A percentile compares a stretch with the other conserved stretches of the same genome.
Conservation (phyloP, 371 early-diverging fungal genomes). For the Dinochytrium kinnereticum region DNA sequence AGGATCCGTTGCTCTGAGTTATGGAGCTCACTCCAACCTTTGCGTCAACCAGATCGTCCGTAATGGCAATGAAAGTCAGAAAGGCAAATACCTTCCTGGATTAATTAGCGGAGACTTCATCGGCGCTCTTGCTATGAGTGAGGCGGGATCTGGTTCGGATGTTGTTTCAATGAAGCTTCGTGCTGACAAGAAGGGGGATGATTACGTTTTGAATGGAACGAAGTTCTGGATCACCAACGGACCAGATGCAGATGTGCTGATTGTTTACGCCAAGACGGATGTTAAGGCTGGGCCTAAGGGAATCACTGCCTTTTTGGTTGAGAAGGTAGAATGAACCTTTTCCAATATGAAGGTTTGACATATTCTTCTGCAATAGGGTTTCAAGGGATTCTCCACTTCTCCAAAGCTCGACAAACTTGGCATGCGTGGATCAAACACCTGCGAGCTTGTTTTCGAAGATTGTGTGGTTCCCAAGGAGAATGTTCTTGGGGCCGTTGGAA, state of each 20-base stretch:
- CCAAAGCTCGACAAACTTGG: slow-evolving; percentile 96
- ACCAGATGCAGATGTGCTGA: slow-evolving; percentile 90
- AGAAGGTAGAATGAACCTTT: slow-evolving; percentile 60
- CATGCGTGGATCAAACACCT: slow-evolving; percentile 97
- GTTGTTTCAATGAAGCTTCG: slow-evolving; percentile 92
- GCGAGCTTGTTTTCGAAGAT: slow-evolving; percentile 94
- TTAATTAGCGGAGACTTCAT: slow-evolving; percentile 90
- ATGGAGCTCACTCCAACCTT: slow-evolving; percentile 97
- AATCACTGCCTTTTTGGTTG: slow-evolving; percentile 94
- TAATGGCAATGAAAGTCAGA: slow-evolving; percentile 90
- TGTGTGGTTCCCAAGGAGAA: slow-evolving; percentile 92
- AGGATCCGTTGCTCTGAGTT: slow-evolving; percentile 90
- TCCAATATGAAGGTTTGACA: too few relatives aligned
- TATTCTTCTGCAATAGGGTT: too few relatives aligned
- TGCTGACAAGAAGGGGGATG: slow-evolving; percentile 82
- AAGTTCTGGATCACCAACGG: slow-evolving; percentile 99
- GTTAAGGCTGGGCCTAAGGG: slow-evolving; percentile 79
- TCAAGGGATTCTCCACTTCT: slow-evolving; percentile 85
- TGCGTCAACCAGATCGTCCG: slow-evolving; percentile 96
- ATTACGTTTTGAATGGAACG: slow-evolving; percentile 68
- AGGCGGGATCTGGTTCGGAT: slow-evolving; percentile 91
- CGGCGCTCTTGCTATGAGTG: slow-evolving; percentile 97
- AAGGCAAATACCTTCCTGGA: slow-evolving; percentile 88
- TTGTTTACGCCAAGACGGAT: slow-evolving; percentile 95
- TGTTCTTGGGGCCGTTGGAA: slow-evolving; percentile 81